These are phyloP conservation scores for Brettanomyces nanus DNA, from an alignment of 805 yeast species.

Conservation along the genomic window DNA sequence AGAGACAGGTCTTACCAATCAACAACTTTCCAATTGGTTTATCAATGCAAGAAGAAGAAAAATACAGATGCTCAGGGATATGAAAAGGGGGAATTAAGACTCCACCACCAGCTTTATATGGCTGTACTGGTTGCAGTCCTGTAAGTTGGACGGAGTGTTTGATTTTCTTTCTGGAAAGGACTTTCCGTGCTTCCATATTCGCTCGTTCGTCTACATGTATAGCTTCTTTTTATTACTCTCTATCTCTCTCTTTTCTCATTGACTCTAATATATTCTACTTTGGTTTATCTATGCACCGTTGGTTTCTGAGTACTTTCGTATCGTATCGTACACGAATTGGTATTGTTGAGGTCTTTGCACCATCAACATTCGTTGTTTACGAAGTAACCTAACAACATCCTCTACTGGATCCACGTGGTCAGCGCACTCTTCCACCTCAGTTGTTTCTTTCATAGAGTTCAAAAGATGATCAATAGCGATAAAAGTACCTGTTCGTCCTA, in stretches of 20 bases:
- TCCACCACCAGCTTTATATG: no score
- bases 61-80: conserved; percentile 40
- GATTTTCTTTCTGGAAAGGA: no score
- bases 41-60: conserved; percentile 56
- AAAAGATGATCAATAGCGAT: conserved; percentile 36
- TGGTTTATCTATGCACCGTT: no score
- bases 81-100: conserved; percentile 8
- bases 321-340: conserved; percentile 38
- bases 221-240: no score
- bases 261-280: no score
- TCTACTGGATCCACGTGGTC: conserved; percentile 32
- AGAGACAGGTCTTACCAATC: conserved; percentile 49
- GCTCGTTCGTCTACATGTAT: no score
- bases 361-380: conserved; percentile 45
- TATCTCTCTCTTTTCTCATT: no score
- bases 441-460: conserved; percentile 9
- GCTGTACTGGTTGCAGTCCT: no score
- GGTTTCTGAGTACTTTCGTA: conserved; percentile 14
- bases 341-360: conserved; percentile 46
- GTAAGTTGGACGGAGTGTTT: no score
- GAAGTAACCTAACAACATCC: conserved; percentile 34
- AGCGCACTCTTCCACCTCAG: conserved; percentile 3
- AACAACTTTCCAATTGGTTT: conserved; percentile 55
- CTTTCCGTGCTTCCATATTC: no score
- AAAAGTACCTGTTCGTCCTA: conserved; percentile 50